phyloP scores from a whole-genome alignment of 495 filamentous ascomycete species.

The Penicillium silybi region DNA sequence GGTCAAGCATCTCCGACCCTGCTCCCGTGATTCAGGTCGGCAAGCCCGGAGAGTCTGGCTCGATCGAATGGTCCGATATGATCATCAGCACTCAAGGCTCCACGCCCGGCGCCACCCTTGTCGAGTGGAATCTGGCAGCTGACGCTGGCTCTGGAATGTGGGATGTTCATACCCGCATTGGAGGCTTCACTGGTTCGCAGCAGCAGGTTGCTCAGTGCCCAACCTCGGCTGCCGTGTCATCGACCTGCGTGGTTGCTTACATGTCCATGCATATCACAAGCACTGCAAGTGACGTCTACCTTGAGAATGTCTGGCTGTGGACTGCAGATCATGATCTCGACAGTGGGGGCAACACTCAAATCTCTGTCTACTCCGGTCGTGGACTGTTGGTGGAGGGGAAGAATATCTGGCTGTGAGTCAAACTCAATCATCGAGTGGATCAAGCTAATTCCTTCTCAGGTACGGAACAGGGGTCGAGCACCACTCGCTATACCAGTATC shows the following conservation, averaged over 20 bases:
- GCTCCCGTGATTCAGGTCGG: conserved; percentile 65
- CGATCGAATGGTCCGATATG: conserved; percentile 56
- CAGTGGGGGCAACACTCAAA: conserved; percentile 48
- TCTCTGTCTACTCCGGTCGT: conserved; percentile 66
- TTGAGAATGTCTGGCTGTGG: conserved; percentile 71
- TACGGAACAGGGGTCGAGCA: conserved; percentile 75
- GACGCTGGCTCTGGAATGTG: conserved; percentile 49
- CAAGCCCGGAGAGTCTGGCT: conserved; percentile 46
- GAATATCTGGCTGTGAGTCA: conserved; percentile 54
- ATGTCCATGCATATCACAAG: conserved; percentile 64
- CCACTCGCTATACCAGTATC: conserved; percentile 76
- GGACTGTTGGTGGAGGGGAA: conserved; percentile 59
- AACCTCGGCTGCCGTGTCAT: conserved; percentile 31
- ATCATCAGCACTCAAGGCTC: conserved; percentile 58
- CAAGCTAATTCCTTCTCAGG: conserved; percentile 14
- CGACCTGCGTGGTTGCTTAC: conserved; percentile 59
- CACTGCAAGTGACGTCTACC: conserved; percentile 45
- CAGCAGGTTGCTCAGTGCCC: conserved; percentile 49
- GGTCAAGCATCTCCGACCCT: conserved; percentile 57
- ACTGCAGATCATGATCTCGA: conserved; percentile 74
- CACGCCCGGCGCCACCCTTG: conserved; percentile 62
- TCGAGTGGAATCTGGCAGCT: conserved; percentile 67
- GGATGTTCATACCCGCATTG: conserved; percentile 57
- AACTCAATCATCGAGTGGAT: not conserved
- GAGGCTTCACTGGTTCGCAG: conserved; percentile 51